phyloP scores from a whole-genome alignment of 208 protist species.

The Crithidia brevicula region DNA sequence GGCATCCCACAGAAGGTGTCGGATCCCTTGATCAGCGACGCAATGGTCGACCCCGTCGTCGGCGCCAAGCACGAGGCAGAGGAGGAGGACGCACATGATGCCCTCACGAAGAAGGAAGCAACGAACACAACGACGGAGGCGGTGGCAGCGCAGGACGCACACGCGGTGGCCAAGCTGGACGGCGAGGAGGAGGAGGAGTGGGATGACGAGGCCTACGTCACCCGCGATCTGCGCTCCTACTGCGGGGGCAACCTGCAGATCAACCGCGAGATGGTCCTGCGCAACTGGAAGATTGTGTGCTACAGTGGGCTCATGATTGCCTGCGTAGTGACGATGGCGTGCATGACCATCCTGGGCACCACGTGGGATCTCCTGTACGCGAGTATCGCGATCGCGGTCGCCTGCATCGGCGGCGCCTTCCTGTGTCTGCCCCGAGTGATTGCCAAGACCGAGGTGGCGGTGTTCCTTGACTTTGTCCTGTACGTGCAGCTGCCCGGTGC shows the following conservation, averaged over 20 bases:
- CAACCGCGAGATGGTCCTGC: slow-evolving; percentile 24
- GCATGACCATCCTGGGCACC: slow-evolving; percentile 31
- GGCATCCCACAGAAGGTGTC: background rate
- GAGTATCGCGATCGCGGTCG: slow-evolving; percentile 19
- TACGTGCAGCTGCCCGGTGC: slow-evolving; percentile 63
- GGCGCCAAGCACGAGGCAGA: background rate
- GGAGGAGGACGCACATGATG: background rate
- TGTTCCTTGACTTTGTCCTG: slow-evolving; percentile 26
- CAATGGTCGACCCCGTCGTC: background rate
- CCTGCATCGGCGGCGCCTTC: slow-evolving; percentile 23
- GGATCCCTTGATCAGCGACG: background rate
- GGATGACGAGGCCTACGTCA: slow-evolving; percentile 13
- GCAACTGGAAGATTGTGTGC: slow-evolving; percentile 26
- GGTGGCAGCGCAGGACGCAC: background rate
- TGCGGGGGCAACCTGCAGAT: slow-evolving; percentile 30
- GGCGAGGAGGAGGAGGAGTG: slow-evolving; percentile 1
- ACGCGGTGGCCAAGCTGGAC: slow-evolving; percentile 1
- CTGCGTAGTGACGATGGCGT: slow-evolving; percentile 31
- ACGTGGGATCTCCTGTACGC: slow-evolving; percentile 31
- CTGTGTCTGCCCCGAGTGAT: slow-evolving; percentile 33
- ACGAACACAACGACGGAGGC: background rate
- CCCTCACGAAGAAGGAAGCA: background rate
- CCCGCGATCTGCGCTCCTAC: slow-evolving; percentile 16
- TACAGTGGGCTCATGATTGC: slow-evolving; percentile 35
- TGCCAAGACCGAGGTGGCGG: slow-evolving; percentile 31